Evolutionary conservation across 352 stramenopile genomes (phyloP).

Genomic region (Thraustotheca clavata): DNA sequence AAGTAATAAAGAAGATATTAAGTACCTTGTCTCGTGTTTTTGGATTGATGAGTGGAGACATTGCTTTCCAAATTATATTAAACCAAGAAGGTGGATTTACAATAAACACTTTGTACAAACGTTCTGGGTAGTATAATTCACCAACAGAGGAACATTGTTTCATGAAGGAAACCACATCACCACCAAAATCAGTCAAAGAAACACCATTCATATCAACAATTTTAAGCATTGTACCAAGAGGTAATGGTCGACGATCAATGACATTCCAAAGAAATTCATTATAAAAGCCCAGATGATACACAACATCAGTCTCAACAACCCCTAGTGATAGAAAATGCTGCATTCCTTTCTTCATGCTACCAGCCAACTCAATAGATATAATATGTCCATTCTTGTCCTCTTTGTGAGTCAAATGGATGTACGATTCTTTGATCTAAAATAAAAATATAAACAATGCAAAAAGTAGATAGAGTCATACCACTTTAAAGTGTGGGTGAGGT

Average conservation of each 20-base stretch:
- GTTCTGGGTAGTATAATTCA: conserved; percentile 63
- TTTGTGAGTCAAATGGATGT: conserved; percentile 54
- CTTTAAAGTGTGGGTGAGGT: conserved; percentile 40
- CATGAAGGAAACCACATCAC: conserved; percentile 61
- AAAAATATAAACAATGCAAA: not conserved
- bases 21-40: conserved; percentile 54
- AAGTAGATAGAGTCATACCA: not conserved
- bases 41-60: conserved; percentile 54
- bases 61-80: conserved; percentile 70
- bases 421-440: conserved; percentile 49
- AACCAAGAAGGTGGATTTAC: conserved; percentile 69
- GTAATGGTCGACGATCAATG: conserved; percentile 45
- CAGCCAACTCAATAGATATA: conserved; percentile 48
- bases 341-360: conserved; percentile 46
- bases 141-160: conserved; percentile 49
- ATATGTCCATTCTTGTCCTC: conserved; percentile 48
- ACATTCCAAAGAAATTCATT: conserved; percentile 68
- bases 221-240: conserved; percentile 54
- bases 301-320: conserved; percentile 48
- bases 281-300: conserved; percentile 54
- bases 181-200: conserved; percentile 53
- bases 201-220: conserved; percentile 69
- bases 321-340: conserved; percentile 43
- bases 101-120: conserved; percentile 62
- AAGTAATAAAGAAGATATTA: not conserved